These are phyloP conservation scores for Taphrina communis DNA, from an alignment of 1,139 yeast species.

Conservation along the genomic window DNA sequence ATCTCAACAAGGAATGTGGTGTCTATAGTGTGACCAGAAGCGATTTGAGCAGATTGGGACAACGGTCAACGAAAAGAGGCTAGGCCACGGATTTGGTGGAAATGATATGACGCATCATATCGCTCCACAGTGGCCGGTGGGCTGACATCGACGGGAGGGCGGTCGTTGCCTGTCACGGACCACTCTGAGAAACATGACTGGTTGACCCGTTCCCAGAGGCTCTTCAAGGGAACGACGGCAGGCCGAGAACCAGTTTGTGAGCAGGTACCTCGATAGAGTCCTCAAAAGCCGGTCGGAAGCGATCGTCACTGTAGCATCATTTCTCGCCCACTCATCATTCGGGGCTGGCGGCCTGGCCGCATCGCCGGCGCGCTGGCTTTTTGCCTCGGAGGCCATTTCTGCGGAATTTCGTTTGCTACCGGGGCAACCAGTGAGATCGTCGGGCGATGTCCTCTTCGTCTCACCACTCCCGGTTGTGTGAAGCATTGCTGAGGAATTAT, in stretches of 20 bases:
- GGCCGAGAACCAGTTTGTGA: background rate
- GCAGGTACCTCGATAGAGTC: no score
- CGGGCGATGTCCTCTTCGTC: conserved; percentile 3
- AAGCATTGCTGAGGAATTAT: conserved; percentile 16
- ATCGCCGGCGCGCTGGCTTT: conserved; percentile 8
- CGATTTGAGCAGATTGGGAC: conserved; percentile 5
- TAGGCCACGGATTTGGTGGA: background rate
- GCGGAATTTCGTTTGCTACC: conserved; percentile 18
- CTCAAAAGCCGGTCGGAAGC: background rate
- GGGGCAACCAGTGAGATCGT: conserved; percentile 5
- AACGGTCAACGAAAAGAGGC: conserved; percentile 13
- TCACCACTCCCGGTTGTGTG: no score
- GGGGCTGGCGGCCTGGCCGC: conserved; percentile 13
- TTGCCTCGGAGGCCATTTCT: conserved; percentile 1
- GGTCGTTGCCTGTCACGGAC: conserved; percentile 13
- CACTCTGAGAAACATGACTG: conserved; percentile 3
- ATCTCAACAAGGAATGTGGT: background rate
- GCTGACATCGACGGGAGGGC: background rate
- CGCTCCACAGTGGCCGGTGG: conserved; percentile 4
- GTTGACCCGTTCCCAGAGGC: background rate
- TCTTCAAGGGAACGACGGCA: background rate
- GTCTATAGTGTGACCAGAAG: conserved; percentile 2
- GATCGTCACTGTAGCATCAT: conserved; percentile 16
- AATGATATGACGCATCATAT: background rate
- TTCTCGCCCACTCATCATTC: conserved; percentile 10